Base-by-base conservation (phyloP, 345 rosid species). In the Gossypium mustelinum region DNA sequence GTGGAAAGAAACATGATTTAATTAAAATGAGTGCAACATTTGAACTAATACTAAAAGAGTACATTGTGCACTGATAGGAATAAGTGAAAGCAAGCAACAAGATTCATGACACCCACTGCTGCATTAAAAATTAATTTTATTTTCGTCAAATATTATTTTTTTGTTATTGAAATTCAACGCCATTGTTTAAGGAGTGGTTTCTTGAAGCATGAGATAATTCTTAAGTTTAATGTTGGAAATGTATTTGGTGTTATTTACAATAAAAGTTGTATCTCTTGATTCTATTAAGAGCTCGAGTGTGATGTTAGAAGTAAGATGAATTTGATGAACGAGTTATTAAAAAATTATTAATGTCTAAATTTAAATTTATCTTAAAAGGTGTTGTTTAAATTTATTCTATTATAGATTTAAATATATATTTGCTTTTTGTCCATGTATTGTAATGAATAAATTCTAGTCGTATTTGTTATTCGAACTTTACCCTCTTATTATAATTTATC, bases 81-180 rank as follows among this genome's bases (percentile, higher is more conserved):
- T 9, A 57, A 57, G 61, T 9, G 20, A 17, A 54, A 52, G 17
- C 16, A 14, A 54, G 25, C 41, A 24, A 24, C 25, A n/a, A 55
- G 29, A 71, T 72, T 55, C 65, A 20, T 43, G 65, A 72, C 57
- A 57, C 39, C 22, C 54, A 55, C 6, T 43, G 54, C 16, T 41
- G 24, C 45, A 27, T 43, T n/a, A 52, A 51, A 17, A 11, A 25
- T 3, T 59, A 25, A 11, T 12, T 25, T 65, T 11, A 45, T 8
- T 67, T 47, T 67, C 22, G 71, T 67, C 71, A 67, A 67, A 47
- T 67, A 51, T 27, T 51, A 4, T 14, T 9, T 51, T 22, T 69
- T 16, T 27, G 7, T 29, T 17, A 17, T 27, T 2, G 11, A 69
- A 69, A 16, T 69, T 51, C 60, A 69, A 69, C 73, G 44, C 73